These are phyloP conservation scores for Coriolopsis trogii DNA, from an alignment of 1,284 basidiomycete genomes.

Conservation along the genomic window DNA sequence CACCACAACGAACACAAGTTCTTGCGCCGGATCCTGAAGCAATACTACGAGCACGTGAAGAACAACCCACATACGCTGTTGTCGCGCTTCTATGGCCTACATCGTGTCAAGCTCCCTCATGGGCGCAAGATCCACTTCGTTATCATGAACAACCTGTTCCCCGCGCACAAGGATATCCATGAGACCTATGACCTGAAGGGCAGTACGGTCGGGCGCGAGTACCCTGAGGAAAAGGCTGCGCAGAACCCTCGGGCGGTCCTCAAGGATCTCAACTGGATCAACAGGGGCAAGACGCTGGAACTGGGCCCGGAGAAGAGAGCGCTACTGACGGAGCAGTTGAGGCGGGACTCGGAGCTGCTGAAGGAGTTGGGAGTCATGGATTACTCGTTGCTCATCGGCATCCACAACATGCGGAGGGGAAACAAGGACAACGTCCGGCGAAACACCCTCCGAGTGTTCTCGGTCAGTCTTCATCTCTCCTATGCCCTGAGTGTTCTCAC, in stretches of 20 bases:
- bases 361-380: constrained; percentile 92
- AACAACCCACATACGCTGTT: constrained; percentile 93
- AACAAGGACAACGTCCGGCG: constrained; percentile 91
- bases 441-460: constrained; percentile 91
- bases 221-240: constrained; percentile 83
- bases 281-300: constrained; percentile 77
- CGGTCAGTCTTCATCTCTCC: constrained; percentile 55
- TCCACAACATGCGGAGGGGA: constrained; percentile 90
- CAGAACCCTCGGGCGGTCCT: constrained; percentile 87
- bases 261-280: constrained; percentile 98
- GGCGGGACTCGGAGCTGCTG: constrained; percentile 86
- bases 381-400: constrained; percentile 92
- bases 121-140: constrained; percentile 98
- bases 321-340: constrained; percentile 86
- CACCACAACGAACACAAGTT: constrained; percentile 95
- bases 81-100: constrained; percentile 94
- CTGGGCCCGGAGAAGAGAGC: constrained; percentile 94
- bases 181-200: constrained; percentile 99
- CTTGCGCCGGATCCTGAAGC: constrained; percentile 80
- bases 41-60: constrained; percentile 89
- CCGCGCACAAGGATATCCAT: constrained; percentile 95
- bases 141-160: constrained; percentile 99
- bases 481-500: not conserved
- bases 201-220: constrained; percentile 87
- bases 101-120: constrained; percentile 93